A percentile compares a stretch with the other conserved stretches of the same genome.
Conservation (phyloP, 2,329 filamentous ascomycete species). For the Trichoderma afroharzianum region DNA sequence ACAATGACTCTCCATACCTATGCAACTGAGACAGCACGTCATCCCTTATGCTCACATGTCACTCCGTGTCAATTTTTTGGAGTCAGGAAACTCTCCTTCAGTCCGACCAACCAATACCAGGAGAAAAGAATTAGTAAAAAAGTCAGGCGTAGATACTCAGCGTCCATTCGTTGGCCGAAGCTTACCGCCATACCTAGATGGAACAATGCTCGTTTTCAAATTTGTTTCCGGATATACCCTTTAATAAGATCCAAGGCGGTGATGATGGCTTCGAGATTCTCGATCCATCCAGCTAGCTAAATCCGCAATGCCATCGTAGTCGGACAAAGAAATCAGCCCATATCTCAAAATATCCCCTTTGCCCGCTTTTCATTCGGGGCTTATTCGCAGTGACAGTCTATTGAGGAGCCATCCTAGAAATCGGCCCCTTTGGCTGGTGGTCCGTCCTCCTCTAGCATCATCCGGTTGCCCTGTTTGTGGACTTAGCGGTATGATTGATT, state of each 20-base stretch:
- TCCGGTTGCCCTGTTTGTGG: not conserved
- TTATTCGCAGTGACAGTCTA: not conserved
- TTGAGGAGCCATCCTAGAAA: not conserved
- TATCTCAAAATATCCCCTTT: not conserved
- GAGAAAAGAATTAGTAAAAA: not conserved
- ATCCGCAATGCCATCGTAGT: not conserved
- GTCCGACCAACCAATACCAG: not conserved
- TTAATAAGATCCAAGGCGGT: not conserved
- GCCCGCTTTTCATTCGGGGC: not conserved
- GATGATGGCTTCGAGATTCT: not conserved
- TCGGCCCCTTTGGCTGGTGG: not conserved
- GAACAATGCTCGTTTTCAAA: not conserved
- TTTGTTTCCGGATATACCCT: not conserved
- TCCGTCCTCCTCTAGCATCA: not conserved
- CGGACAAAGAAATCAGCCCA: not conserved
- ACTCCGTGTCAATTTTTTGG: not conserved
- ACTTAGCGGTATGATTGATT: not conserved
- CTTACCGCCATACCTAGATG: not conserved
- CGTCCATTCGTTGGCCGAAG: not conserved
- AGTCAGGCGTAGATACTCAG: not conserved
- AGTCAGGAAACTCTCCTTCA: not conserved
- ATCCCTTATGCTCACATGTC: not conserved
- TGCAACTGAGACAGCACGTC: not conserved
- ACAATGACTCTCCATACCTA: not conserved
- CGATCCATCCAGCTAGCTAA: not conserved